Conservation (phyloP, 495 filamentous ascomycete genomes). For the Aspergillus cavernicola region DNA sequence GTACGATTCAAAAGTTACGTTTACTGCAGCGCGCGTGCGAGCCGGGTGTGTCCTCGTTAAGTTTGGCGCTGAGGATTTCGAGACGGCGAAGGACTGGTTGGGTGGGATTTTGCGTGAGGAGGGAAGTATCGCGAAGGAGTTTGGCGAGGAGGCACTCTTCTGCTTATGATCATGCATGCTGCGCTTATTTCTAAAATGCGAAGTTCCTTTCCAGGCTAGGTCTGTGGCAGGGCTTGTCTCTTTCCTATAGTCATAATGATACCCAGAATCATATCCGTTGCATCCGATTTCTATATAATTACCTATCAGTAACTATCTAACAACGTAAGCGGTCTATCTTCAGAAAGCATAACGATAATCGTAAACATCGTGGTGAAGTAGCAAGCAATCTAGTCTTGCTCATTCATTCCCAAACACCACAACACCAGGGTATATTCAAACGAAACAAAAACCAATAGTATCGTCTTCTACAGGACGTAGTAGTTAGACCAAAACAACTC, state of each 20-base stretch:
- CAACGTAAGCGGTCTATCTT: neutral
- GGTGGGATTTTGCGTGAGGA: slow-evolving; percentile 53
- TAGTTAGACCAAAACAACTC: too few relatives aligned
- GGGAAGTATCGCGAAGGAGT: slow-evolving; percentile 53
- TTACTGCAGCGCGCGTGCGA: slow-evolving; percentile 80
- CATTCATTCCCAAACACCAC: neutral
- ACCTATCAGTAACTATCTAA: neutral
- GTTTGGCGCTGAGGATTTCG: slow-evolving; percentile 63
- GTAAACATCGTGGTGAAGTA: neutral
- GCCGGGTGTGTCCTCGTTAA: slow-evolving; percentile 83
- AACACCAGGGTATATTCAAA: slow-evolving; percentile 5
- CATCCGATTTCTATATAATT: neutral
- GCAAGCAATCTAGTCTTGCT: neutral
- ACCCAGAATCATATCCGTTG: slow-evolving; percentile 1
- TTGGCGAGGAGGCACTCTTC: slow-evolving; percentile 61
- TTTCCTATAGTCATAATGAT: slow-evolving; percentile 2
- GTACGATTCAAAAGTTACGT: slow-evolving; percentile 62
- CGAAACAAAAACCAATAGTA: neutral
- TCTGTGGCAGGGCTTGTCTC: neutral
- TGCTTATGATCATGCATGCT: slow-evolving; percentile 40
- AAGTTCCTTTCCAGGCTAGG: neutral
- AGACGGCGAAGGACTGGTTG: slow-evolving; percentile 61
- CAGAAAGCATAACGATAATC: neutral
- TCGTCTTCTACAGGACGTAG: too few relatives aligned
- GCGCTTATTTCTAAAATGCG: too few relatives aligned